phyloP scores from a whole-genome alignment of 2,329 filamentous ascomycete genomes.

The Phialemoniopsis sp. region DNA sequence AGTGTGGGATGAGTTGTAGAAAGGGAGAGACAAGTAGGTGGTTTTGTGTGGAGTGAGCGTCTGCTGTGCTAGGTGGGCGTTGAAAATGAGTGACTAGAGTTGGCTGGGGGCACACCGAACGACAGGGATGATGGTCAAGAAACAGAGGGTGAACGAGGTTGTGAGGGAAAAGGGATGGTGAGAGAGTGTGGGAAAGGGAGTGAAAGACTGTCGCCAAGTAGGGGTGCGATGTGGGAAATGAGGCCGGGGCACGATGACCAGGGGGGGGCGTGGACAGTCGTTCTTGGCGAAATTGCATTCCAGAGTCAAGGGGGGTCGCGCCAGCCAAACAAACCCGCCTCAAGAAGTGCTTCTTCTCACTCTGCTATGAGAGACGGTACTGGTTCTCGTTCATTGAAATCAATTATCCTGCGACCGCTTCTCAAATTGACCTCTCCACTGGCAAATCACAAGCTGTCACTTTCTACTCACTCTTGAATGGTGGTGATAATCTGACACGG shows the following conservation, averaged over 20 bases:
- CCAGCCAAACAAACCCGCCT: conserved; percentile 9
- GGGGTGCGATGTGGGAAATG: conserved; percentile 7
- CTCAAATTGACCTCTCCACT: conserved; percentile 1
- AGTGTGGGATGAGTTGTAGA: conserved; percentile 6
- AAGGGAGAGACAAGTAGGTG: neutral
- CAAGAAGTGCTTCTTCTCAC: no score
- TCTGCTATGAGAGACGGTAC: no score
- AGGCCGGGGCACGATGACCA: neutral
- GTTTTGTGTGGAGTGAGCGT: conserved; percentile 4
- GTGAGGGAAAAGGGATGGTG: neutral
- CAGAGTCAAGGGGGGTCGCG: conserved; percentile 7
- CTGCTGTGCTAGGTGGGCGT: neutral
- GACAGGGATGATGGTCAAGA: no score
- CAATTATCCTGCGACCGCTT: conserved; percentile 2
- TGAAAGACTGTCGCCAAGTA: conserved; percentile 1
- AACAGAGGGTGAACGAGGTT: no score
- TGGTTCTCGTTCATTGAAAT: no score
- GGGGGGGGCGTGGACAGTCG: conserved; percentile 2
- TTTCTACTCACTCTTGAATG: no score
- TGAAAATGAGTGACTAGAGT: conserved; percentile 2
- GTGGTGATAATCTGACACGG: no score
- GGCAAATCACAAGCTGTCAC: neutral
- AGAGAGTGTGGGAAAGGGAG: neutral
- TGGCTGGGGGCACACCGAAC: neutral
- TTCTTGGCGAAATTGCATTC: conserved; percentile 16